Conservation (phyloP, 163 green algal genomes). For the Scenedesmus sp. region DNA sequence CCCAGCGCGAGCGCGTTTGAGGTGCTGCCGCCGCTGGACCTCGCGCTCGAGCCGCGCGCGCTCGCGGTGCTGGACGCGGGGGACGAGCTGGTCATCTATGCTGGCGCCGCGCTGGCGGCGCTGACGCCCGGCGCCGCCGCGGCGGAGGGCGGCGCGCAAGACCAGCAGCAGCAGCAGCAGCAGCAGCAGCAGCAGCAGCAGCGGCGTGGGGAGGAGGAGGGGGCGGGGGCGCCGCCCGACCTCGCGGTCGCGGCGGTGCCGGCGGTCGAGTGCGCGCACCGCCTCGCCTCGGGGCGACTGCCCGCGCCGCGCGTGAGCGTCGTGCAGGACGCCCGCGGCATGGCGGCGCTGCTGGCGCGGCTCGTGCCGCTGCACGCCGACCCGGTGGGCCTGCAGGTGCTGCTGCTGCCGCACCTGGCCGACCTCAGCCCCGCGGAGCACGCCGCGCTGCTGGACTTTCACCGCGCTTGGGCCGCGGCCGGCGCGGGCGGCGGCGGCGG, state of each 20-base stretch:
- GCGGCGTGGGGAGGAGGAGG: not conserved
- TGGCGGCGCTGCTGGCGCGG: constrained; percentile 2
- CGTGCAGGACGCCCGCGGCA: constrained; percentile 16
- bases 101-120: constrained; percentile 5
- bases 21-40: constrained; percentile 30
- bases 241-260: constrained; percentile 27
- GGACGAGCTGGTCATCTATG: constrained; percentile 33
- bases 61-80: constrained; percentile 45
- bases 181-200: not conserved
- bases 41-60: constrained; percentile 32
- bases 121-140: not conserved
- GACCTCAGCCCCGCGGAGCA: constrained; percentile 31
- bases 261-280: constrained; percentile 23
- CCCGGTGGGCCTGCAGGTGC: constrained; percentile 24
- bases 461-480: constrained; percentile 25
- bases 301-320: constrained; percentile 27
- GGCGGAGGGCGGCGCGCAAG: no score
- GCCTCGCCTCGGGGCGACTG: constrained; percentile 22
- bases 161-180: constrained; percentile 32
- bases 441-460: constrained; percentile 33
- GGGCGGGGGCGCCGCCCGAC: not conserved
- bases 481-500: not conserved
- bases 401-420: constrained; percentile 41
- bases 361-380: constrained; percentile 38
- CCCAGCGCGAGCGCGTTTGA: constrained; percentile 16